Evolutionary conservation across 495 filamentous ascomycete species (phyloP).

Genomic region (Penicillium paxilli): DNA sequence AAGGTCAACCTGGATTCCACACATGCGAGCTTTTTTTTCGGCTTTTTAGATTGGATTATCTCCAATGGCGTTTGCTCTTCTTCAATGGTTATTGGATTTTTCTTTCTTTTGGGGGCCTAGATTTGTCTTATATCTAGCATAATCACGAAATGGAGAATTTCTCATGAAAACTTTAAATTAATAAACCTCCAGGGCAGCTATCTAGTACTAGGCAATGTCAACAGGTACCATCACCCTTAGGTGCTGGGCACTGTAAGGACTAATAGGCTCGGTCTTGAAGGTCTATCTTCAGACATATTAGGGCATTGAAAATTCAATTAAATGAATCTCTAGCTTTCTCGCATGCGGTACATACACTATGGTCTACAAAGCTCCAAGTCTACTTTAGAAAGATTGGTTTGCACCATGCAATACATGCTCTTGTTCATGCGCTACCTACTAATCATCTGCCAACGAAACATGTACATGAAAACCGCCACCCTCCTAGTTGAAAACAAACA

Average conservation of each 20-base stretch:
- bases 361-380: background rate
- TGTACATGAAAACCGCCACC: constrained; percentile 21
- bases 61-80: too few relatives aligned
- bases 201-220: too few relatives aligned
- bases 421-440: constrained; percentile 10
- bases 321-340: too few relatives aligned
- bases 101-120: background rate
- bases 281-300: too few relatives aligned
- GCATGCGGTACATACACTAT: too few relatives aligned
- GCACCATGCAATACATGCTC: constrained; percentile 16
- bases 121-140: background rate
- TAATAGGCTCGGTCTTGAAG: too few relatives aligned
- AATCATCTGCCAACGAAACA: constrained; percentile 26
- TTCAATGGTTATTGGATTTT: too few relatives aligned
- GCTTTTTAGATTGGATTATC: background rate
- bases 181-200: background rate
- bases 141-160: background rate
- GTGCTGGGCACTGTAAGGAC: too few relatives aligned
- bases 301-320: too few relatives aligned
- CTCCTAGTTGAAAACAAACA: background rate
- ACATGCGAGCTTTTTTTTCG: background rate
- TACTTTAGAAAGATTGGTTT: background rate
- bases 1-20: too few relatives aligned
- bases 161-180: background rate
- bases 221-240: too few relatives aligned